Conservation (phyloP, 1,284 basidiomycete genomes). For the Mycena sp. region DNA sequence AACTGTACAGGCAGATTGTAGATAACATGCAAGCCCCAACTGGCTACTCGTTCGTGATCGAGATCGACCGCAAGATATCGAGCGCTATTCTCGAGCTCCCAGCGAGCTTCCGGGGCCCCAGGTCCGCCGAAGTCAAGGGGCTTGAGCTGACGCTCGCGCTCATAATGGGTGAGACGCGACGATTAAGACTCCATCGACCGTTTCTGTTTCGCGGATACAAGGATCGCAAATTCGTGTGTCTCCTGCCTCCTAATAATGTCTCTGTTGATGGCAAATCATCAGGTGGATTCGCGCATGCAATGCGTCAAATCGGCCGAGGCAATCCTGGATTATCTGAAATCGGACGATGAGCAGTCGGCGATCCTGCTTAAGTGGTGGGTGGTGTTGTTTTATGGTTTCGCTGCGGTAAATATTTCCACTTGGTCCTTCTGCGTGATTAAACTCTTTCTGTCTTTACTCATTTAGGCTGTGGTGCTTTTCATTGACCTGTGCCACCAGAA, state of each 20-base stretch:
- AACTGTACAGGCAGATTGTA: constrained; percentile 24
- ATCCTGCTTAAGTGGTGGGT: constrained; percentile 39
- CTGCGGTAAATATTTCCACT: constrained; percentile 30
- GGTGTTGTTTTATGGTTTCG: constrained; percentile 38
- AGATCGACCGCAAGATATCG: constrained; percentile 33
- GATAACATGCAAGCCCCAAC: constrained; percentile 36
- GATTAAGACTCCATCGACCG: constrained; percentile 36
- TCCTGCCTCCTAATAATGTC: neutral
- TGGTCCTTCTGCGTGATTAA: too few species aligned
- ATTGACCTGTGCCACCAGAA: constrained; percentile 37
- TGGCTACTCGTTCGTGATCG: constrained; percentile 34
- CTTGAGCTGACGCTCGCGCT: constrained; percentile 35
- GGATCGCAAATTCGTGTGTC: constrained; percentile 35
- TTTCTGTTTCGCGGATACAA: constrained; percentile 38
- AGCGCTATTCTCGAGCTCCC: constrained; percentile 30
- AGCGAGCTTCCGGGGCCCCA: constrained; percentile 24
- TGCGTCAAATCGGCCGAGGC: constrained; percentile 34
- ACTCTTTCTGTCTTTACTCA: too few species aligned
- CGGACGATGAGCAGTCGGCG: constrained; percentile 29
- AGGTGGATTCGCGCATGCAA: constrained; percentile 36
- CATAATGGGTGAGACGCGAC: constrained; percentile 37
- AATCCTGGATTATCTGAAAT: constrained; percentile 35
- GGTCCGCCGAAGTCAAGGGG: constrained; percentile 26
- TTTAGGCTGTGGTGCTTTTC: constrained; percentile 38
- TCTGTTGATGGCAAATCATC: neutral